Evolutionary conservation across 345 rosid species (phyloP).

Genomic region (Carallia pectinifolia): DNA sequence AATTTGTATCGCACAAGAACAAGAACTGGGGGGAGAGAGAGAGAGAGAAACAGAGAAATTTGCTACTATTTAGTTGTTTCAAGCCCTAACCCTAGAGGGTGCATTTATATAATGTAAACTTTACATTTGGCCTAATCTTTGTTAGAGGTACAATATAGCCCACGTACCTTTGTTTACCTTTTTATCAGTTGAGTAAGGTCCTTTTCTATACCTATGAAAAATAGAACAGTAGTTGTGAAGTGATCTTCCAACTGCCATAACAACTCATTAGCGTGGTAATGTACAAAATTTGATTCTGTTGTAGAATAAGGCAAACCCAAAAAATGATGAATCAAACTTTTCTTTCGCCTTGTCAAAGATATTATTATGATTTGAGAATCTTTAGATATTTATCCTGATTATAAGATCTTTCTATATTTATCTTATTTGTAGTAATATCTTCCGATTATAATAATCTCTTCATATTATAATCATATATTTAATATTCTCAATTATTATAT

Average conservation of each 20-base stretch:
- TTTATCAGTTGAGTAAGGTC: neutral
- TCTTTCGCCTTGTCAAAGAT: slow-evolving; percentile 14
- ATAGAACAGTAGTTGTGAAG: slow-evolving; percentile 30
- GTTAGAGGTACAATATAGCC: neutral
- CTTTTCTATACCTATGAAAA: slow-evolving; percentile 16
- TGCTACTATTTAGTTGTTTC: slow-evolving; percentile 10
- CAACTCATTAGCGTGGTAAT: slow-evolving; percentile 15
- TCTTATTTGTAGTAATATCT: no score
- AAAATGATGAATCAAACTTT: slow-evolving; percentile 36
- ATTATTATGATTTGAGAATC: no score
- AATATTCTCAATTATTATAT: no score
- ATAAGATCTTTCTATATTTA: neutral
- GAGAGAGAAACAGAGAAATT: slow-evolving; percentile 11
- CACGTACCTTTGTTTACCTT: neutral
- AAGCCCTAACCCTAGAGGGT: slow-evolving; percentile 56
- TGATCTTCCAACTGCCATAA: slow-evolving; percentile 49
- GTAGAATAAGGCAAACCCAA: slow-evolving; percentile 22
- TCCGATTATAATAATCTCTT: no score
- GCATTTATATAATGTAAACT: slow-evolving; percentile 38
- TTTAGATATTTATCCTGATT: no score
- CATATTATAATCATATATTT: no score
- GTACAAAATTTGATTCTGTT: neutral
- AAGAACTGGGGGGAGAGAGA: slow-evolving; percentile 10
- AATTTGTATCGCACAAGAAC: slow-evolving; percentile 8
- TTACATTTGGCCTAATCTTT: neutral